These are phyloP conservation scores for Babesia bigemina DNA, from an alignment of 169 alveolate species.

Conservation along the genomic window DNA sequence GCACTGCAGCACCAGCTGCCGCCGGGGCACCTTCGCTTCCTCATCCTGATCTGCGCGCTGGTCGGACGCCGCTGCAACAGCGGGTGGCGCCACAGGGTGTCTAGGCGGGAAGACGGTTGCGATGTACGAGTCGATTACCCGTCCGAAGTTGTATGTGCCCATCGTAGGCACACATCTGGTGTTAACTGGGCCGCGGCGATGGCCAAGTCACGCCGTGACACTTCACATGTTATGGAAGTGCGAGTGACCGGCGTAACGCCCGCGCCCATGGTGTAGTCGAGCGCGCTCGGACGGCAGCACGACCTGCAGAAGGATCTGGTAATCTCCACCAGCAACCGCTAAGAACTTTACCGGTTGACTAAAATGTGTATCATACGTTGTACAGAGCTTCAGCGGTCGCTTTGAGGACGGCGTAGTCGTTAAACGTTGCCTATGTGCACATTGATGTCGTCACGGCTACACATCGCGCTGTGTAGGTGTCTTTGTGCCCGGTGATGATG, in stretches of 20 bases:
- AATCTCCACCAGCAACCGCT: too few species aligned
- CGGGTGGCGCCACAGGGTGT: neutral
- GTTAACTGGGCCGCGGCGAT: neutral
- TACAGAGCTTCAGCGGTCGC: too few species aligned
- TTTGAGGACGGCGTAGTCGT: too few species aligned
- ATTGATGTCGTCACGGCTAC: too few species aligned
- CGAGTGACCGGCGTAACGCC: too few species aligned
- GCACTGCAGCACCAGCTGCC: conserved; percentile 20
- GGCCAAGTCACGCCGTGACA: neutral
- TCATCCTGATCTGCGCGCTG: neutral
- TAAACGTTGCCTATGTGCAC: too few species aligned
- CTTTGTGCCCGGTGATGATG: too few species aligned
- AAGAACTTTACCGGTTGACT: too few species aligned
- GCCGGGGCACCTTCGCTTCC: conserved; percentile 18
- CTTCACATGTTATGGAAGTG: neutral
- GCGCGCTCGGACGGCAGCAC: neutral
- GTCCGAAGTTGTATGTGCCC: conserved; percentile 60
- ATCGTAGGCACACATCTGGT: conserved; percentile 25
- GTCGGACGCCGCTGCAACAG: neutral
- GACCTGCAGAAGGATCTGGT: too few species aligned
- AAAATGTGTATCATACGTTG: too few species aligned
- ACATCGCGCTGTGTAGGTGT: too few species aligned
- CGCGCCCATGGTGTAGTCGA: neutral
- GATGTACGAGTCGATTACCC: conserved; percentile 49
- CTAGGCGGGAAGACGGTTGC: conserved; percentile 36